Conservation (phyloP, 2,329 filamentous ascomycete species). For the Nannizziopsis arthrosporioides region DNA sequence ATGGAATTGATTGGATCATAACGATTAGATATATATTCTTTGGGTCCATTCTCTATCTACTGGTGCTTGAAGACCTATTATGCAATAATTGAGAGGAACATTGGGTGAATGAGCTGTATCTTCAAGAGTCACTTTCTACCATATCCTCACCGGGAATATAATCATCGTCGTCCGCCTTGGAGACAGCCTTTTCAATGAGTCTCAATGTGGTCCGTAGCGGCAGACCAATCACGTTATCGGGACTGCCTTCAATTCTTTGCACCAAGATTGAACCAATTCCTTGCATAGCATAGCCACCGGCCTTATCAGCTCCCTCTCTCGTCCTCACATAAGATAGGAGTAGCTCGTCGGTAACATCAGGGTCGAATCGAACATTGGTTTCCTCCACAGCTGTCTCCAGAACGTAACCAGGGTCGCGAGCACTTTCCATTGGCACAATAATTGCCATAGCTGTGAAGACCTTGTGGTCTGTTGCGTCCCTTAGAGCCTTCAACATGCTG, state of each 20-base stretch:
- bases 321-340: conserved; percentile 59
- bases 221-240: conserved; percentile 89
- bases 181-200: conserved; percentile 79
- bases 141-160: conserved; percentile 33
- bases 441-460: conserved; percentile 77
- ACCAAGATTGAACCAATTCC: conserved; percentile 77
- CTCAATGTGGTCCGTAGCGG: conserved; percentile 67
- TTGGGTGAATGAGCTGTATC: not conserved
- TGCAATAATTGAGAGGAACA: not conserved
- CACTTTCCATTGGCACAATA: conserved; percentile 71
- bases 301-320: conserved; percentile 88
- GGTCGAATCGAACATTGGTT: conserved; percentile 79
- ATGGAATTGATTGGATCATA: not conserved
- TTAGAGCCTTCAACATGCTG: conserved; percentile 66
- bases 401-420: conserved; percentile 72
- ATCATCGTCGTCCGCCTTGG: conserved; percentile 57
- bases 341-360: conserved; percentile 64
- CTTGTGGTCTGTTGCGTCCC: conserved; percentile 65
- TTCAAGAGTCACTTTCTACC: conserved; percentile 32
- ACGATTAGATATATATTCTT: not conserved
- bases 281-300: conserved; percentile 89
- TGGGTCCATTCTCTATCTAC: not conserved
- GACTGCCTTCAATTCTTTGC: conserved; percentile 75
- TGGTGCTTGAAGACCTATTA: not conserved
- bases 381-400: conserved; percentile 75